Percentiles rank a stretch among this genome's conserved stretches.
phyloP scores from a whole-genome alignment of 2,329 filamentous ascomycete species.

The Triangularia verruculosa region DNA sequence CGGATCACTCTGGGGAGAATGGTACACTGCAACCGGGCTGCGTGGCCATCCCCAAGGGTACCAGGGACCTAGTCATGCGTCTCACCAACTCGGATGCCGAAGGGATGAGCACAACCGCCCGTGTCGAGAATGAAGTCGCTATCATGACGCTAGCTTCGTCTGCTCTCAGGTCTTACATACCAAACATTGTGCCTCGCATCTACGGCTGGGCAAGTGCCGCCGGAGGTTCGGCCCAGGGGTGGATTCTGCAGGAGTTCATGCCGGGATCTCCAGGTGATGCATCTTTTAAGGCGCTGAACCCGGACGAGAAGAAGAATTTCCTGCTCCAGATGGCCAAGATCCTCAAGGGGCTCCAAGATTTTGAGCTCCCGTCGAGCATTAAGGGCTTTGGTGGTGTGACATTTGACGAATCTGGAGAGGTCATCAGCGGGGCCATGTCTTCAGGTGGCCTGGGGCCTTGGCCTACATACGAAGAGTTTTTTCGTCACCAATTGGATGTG shows the following conservation, averaged over 20 bases:
- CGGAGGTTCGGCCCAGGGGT: neutral
- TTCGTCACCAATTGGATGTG: neutral
- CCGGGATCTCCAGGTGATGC: neutral
- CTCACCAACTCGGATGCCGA: slow-evolving; percentile 34
- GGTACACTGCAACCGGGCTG: slow-evolving; percentile 25
- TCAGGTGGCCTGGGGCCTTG: neutral
- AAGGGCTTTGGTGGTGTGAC: neutral
- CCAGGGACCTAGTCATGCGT: slow-evolving; percentile 33
- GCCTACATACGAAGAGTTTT: neutral
- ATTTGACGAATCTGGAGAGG: neutral
- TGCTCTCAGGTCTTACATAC: slow-evolving; percentile 29
- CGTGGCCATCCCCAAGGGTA: slow-evolving; percentile 28
- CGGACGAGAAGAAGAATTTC: neutral
- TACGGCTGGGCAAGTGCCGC: slow-evolving; percentile 30
- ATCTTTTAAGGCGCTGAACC: neutral
- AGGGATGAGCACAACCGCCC: slow-evolving; percentile 30
- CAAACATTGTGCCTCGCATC: slow-evolving; percentile 31
- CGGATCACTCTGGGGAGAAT: neutral
- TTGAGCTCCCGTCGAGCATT: neutral
- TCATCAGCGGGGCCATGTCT: neutral
- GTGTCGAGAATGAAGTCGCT: slow-evolving; percentile 36
- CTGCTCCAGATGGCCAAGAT: neutral
- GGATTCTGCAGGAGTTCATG: slow-evolving; percentile 9
- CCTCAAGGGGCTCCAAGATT: neutral
- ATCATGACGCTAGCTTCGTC: slow-evolving; percentile 31